Conservation (phyloP, 441 rosid species). For the Aleurites moluccanus region DNA sequence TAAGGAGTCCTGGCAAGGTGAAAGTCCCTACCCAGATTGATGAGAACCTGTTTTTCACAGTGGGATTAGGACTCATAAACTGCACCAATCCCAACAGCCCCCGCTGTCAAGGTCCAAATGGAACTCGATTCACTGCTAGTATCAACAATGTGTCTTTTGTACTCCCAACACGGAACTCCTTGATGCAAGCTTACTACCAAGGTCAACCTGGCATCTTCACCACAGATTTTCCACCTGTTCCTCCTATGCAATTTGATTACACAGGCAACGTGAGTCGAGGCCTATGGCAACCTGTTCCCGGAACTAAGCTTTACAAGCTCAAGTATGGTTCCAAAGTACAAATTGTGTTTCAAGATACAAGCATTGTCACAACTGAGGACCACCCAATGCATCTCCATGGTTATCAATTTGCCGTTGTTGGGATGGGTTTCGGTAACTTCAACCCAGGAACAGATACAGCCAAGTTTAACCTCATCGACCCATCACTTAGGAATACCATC, state of each 20-base stretch:
- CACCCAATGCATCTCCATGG: conserved; percentile 98
- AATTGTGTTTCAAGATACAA: conserved; percentile 76
- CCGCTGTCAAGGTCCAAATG: conserved; percentile 85
- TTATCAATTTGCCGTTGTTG: conserved; percentile 72
- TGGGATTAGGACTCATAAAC: conserved; percentile 75
- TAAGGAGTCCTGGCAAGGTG: conserved; percentile 50
- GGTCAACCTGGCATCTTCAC: conserved; percentile 72
- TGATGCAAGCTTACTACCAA: conserved; percentile 76
- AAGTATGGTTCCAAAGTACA: conserved; percentile 72
- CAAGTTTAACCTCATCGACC: conserved; percentile 79
- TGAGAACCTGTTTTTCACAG: conserved; percentile 62
- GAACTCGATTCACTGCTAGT: conserved; percentile 78
- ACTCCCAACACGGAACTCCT: conserved; percentile 63
- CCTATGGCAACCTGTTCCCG: conserved; percentile 63
- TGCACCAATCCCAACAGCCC: conserved; percentile 61
- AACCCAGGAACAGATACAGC: conserved; percentile 56
- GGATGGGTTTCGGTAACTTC: conserved; percentile 80
- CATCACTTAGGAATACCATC: conserved; percentile 79
- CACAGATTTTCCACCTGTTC: conserved; percentile 71
- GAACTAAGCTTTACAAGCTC: conserved; percentile 68
- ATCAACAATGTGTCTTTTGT: conserved; percentile 83
- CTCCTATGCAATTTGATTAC: conserved; percentile 67
- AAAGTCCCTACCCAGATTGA: conserved; percentile 67
- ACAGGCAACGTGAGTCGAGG: conserved; percentile 72
- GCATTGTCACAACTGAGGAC: conserved; percentile 68